Conservation (phyloP, 306 rosid species). For the Hippophae rhamnoides region DNA sequence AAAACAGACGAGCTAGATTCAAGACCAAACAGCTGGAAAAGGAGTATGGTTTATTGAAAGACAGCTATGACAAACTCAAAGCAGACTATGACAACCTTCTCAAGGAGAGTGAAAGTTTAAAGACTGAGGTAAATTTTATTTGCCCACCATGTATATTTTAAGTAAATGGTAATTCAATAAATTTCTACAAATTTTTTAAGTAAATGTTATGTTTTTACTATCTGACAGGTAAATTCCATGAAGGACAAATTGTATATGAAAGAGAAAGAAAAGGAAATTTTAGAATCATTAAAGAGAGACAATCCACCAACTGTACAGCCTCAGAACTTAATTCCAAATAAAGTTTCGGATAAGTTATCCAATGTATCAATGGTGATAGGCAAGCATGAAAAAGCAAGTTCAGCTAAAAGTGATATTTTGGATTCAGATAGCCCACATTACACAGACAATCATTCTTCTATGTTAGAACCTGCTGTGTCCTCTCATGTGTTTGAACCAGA, state of each 20-base stretch:
- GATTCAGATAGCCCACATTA: conserved; percentile 65
- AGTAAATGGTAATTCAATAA: background rate
- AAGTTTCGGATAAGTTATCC: conserved; percentile 45
- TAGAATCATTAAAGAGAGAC: conserved; percentile 23
- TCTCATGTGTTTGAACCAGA: conserved; percentile 51
- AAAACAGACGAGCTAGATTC: conserved; percentile 84
- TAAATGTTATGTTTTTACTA: background rate
- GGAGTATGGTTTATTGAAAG: conserved; percentile 51
- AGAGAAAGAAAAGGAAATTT: conserved; percentile 25
- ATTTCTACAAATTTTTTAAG: background rate
- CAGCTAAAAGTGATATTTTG: conserved; percentile 54
- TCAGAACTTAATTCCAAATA: conserved; percentile 8
- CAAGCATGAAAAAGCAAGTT: conserved; percentile 52
- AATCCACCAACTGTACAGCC: conserved; percentile 24
- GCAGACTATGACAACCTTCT: conserved; percentile 43
- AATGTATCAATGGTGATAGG: conserved; percentile 35
- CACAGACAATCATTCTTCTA: conserved; percentile 49
- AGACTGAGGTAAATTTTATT: conserved; percentile 40
- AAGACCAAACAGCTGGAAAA: conserved; percentile 75
- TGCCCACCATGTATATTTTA: background rate
- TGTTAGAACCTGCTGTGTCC: conserved; percentile 45
- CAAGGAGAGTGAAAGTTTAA: conserved; percentile 48
- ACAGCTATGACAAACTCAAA: conserved; percentile 42
- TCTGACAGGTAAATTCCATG: conserved; percentile 42
- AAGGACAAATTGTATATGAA: conserved; percentile 33